Percentiles rank a stretch among this genome's conserved stretches.
These are phyloP conservation scores for Chaetomiaceae sp. DNA, from an alignment of 2,329 filamentous ascomycete species.

Conservation along the genomic window DNA sequence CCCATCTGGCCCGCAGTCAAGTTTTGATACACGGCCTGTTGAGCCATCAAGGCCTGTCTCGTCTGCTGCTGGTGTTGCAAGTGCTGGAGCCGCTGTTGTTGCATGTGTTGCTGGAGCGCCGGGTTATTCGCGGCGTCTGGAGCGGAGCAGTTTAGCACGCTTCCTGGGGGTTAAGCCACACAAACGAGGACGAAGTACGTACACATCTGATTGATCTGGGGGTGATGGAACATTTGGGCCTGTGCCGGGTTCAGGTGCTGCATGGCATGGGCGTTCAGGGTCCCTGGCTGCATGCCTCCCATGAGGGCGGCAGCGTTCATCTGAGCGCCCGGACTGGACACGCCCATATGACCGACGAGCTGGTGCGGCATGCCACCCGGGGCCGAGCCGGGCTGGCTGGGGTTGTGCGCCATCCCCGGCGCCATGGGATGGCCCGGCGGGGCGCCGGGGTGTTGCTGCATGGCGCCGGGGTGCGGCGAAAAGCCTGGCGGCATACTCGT, in stretches of 20 bases:
- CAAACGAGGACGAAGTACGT: constrained; percentile 28
- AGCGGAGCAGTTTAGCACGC: too few relatives aligned
- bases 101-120: constrained; percentile 38
- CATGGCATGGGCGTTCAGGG: constrained; percentile 63
- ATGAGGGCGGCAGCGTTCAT: constrained; percentile 71
- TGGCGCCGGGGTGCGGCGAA: constrained; percentile 62
- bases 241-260: constrained; percentile 64
- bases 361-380: constrained; percentile 63
- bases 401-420: constrained; percentile 61
- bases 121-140: constrained; percentile 31
- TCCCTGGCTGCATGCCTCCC: constrained; percentile 68
- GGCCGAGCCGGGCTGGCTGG: constrained; percentile 64
- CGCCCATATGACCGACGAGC: constrained; percentile 62
- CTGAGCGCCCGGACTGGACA: constrained; percentile 66
- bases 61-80: constrained; percentile 51
- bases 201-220: constrained; percentile 40
- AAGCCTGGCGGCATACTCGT: constrained; percentile 61
- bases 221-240: constrained; percentile 54
- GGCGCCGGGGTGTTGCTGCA: constrained; percentile 67
- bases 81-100: constrained; percentile 50
- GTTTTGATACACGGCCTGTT: constrained; percentile 46
- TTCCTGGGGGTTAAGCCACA: too few relatives aligned
- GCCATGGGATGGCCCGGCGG: constrained; percentile 60
- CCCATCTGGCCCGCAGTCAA: constrained; percentile 53
- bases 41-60: constrained; percentile 49